Base-by-base conservation (phyloP, 2,329 filamentous ascomycete genomes). In the Harringtonia aguacate region DNA sequence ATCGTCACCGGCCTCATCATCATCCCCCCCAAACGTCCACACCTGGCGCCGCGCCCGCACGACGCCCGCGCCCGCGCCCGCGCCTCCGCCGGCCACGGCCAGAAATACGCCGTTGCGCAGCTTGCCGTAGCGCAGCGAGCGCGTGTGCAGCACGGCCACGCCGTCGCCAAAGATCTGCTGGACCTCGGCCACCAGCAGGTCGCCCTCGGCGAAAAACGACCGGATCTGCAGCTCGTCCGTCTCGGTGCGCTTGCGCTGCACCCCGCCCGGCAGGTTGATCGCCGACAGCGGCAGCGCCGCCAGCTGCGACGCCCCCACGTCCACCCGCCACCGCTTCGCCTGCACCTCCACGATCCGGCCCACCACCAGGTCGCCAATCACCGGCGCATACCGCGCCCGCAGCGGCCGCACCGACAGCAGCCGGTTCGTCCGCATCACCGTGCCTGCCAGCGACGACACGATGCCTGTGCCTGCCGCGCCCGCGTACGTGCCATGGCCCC, bases 181-280 rank as follows among this genome's bases (percentile, higher is more conserved):
- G 44, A 98, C 92, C 66, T 98, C 92, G 1, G 92, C 92, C 17
- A 97, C 86, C 15, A 98, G 69, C 42, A 98, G 67, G 60, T 98
- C 92, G 13, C 92, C 92, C 64, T 98, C 92, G 44, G 84, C 81
- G 67, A 98, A 97, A 65, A 95, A 98, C n/a, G 81, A 86, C 41
- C 92, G 79, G 63, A 98, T 97, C 65, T 97, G 92, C 56, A 98
- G 73, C 68, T 97, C 92, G 62, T 98, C 92, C 15, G 92, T 94
- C 57, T 90, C 89, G 24, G 92, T 98, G 52, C 92, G 75, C 59
- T 90, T 85, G 46, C 92, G 79, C 55, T 95, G 71, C 51, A 95
- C 94, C 29, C 92, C 92, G 45, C 92, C 92, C 0, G 92, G 92
- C 3, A 98, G 70, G 60, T 98, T 98, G 65, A 98, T 97, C 48